Conservation (phyloP, 192 early-diverging fungal species). For the Umbelopsis isabellina region DNA sequence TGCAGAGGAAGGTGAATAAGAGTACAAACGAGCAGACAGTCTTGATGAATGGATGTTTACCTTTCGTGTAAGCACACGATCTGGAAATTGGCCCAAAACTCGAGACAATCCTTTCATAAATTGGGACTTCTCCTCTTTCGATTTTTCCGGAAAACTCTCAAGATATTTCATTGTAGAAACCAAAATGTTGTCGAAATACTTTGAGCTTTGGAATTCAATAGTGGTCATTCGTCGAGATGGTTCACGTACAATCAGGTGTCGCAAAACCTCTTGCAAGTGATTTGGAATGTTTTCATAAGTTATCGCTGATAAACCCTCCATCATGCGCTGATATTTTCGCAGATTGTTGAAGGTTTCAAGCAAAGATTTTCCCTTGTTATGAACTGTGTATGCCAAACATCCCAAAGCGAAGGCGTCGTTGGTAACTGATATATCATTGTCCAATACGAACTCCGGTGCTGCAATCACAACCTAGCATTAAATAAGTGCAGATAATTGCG, state of each 20-base stretch:
- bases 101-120: constrained; percentile 79
- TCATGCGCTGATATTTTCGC: constrained; percentile 62
- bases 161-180: constrained; percentile 80
- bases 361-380: constrained; percentile 68
- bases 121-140: constrained; percentile 72
- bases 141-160: constrained; percentile 80
- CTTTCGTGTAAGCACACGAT: constrained; percentile 69
- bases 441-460: constrained; percentile 75
- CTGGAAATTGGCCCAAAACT: constrained; percentile 74
- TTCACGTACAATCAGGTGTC: constrained; percentile 53
- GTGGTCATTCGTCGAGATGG: constrained; percentile 62
- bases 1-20: constrained; percentile 25
- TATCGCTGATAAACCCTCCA: constrained; percentile 47
- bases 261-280: constrained; percentile 58
- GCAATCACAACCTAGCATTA: neutral
- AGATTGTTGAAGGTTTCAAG: constrained; percentile 66
- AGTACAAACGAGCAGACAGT: neutral
- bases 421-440: constrained; percentile 51
- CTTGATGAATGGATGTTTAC: constrained; percentile 36
- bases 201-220: constrained; percentile 64
- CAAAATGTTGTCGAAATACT: constrained; percentile 80
- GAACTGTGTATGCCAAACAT: constrained; percentile 73
- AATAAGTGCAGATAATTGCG: no score
- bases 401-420: constrained; percentile 83
- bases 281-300: constrained; percentile 53